phyloP scores from a whole-genome alignment of 345 rosid species.

The Gossypium bickii region DNA sequence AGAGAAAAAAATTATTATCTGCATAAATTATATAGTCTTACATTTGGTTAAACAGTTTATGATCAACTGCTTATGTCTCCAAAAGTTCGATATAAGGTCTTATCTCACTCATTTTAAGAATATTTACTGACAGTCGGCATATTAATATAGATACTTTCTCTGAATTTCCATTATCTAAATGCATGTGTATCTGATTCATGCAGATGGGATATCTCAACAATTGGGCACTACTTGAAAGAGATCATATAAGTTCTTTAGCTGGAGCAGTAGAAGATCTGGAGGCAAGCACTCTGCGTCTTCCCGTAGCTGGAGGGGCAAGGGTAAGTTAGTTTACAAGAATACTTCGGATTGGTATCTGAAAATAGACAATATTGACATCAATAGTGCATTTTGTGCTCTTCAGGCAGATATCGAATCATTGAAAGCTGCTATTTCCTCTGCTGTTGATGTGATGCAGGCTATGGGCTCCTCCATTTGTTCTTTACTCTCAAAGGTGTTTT shows the following conservation, averaged over 20 bases:
- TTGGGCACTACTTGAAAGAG: constrained; percentile 82
- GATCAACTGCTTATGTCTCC: constrained; percentile 2
- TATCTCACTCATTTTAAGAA: not conserved
- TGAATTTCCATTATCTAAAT: constrained; percentile 24
- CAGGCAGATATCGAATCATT: constrained; percentile 83
- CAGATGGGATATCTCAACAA: constrained; percentile 79
- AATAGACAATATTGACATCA: constrained; percentile 20
- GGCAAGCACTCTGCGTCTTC: constrained; percentile 90
- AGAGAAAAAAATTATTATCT: not conserved
- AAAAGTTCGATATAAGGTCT: not conserved
- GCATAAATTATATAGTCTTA: not conserved
- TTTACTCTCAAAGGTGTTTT: constrained; percentile 57
- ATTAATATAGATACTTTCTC: not conserved
- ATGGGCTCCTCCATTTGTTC: constrained; percentile 76
- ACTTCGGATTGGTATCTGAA: constrained; percentile 6
- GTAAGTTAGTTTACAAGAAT: constrained; percentile 33
- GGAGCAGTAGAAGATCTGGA: constrained; percentile 85
- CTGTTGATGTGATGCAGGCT: constrained; percentile 87
- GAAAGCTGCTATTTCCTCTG: constrained; percentile 77
- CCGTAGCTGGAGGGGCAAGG: constrained; percentile 81
- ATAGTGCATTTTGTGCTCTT: constrained; percentile 12
- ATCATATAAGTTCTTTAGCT: constrained; percentile 66
- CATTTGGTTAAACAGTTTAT: not conserved
- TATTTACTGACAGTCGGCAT: not conserved
- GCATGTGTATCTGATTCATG: constrained; percentile 22